phyloP scores from a whole-genome alignment of 495 filamentous ascomycete genomes.

The Articulospora tetracladia region DNA sequence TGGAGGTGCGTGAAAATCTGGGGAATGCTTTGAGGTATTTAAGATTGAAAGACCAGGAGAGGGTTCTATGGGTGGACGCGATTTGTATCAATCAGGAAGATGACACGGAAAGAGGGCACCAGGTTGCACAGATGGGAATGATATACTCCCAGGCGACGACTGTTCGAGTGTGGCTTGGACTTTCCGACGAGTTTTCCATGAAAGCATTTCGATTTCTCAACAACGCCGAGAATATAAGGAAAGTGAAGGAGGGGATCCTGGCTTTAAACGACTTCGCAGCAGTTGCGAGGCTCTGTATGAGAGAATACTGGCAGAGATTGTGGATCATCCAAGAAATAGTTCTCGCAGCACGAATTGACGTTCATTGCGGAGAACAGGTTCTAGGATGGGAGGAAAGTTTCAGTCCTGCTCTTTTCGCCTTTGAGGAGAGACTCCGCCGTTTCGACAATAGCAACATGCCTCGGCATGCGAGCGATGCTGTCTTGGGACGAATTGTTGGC shows the following conservation, averaged over 20 bases:
- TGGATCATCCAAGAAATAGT: no score
- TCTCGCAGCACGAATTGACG: no score
- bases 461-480: no score
- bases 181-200: neutral
- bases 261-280: neutral
- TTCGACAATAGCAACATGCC: no score
- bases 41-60: neutral
- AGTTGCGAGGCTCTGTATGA: neutral
- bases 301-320: slow-evolving; percentile 7
- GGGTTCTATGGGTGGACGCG: slow-evolving; percentile 29
- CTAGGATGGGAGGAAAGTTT: no score
- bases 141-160: slow-evolving; percentile 20
- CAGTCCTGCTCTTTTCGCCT: no score
- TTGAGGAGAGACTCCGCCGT: no score
- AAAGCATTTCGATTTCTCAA: slow-evolving; percentile 1
- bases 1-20: slow-evolving; percentile 4
- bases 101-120: slow-evolving; percentile 20
- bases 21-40: slow-evolving; percentile 1
- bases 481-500: no score
- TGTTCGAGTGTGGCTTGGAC: slow-evolving; percentile 6
- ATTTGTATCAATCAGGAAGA: no score
- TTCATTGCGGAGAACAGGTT: no score
- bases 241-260: neutral
- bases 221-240: neutral
- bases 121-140: slow-evolving; percentile 26